Evolutionary conservation across 352 stramenopile species (phyloP).

Genomic region (Phytophthora citricola): DNA sequence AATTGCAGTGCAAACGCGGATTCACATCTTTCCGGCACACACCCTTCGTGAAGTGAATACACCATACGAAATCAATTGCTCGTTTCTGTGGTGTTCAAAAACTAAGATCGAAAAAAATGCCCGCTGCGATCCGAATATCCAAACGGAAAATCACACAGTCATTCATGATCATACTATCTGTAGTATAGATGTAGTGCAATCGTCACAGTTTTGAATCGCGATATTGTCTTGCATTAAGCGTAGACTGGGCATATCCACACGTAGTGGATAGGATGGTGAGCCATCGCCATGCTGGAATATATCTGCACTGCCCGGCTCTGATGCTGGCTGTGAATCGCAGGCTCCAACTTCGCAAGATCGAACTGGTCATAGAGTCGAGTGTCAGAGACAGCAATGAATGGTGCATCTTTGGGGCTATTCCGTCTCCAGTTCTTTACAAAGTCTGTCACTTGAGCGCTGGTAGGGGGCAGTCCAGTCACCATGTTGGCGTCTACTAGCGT

Average conservation of each 20-base stretch:
- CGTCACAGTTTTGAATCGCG: neutral
- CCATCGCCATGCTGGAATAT: constrained; percentile 3
- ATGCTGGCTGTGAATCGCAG: neutral
- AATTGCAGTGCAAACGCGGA: neutral
- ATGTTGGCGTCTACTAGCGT: neutral
- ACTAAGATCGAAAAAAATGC: constrained; percentile 3
- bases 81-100: constrained; percentile 3
- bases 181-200: constrained; percentile 10
- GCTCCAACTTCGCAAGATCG: neutral
- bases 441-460: neutral
- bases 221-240: neutral
- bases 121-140: constrained; percentile 4
- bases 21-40: neutral
- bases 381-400: constrained; percentile 5
- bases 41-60: constrained; percentile 1
- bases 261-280: neutral
- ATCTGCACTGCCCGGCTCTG: neutral
- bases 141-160: constrained; percentile 3
- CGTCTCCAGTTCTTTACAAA: constrained; percentile 19
- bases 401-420: neutral
- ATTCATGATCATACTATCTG: constrained; percentile 9
- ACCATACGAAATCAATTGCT: constrained; percentile 9
- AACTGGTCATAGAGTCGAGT: constrained; percentile 1
- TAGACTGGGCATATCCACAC: neutral
- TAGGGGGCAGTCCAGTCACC: neutral